phyloP scores from a whole-genome alignment of 73 alveolate species.

The Stentor coeruleus region DNA sequence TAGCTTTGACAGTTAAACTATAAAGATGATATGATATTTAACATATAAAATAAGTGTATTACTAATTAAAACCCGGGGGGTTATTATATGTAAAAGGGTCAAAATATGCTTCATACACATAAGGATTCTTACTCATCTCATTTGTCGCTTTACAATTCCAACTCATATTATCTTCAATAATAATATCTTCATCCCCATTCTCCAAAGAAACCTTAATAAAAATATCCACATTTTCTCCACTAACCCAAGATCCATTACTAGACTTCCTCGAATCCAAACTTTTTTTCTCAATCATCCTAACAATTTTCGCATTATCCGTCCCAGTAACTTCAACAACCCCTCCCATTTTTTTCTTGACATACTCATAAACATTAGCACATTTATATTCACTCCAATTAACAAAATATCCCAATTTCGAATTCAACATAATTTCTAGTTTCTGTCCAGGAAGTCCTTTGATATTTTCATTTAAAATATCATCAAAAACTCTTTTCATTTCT shows the following conservation, averaged over 20 bases:
- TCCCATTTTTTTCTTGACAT: not conserved
- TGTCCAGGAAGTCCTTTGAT: not conserved
- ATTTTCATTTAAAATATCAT: not conserved
- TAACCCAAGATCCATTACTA: not conserved
- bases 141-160: no score
- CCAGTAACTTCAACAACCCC: not conserved
- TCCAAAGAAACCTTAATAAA: no score
- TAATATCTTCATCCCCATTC: no score
- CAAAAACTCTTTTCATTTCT: not conserved
- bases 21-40: no score
- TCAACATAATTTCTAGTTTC: not conserved
- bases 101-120: not conserved
- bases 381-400: not conserved
- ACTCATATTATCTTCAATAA: no score
- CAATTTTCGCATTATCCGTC: not conserved
- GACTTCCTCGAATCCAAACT: not conserved
- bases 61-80: slow-evolving; percentile 12
- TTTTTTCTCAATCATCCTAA: not conserved
- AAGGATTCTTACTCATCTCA: no score
- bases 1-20: no score
- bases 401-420: not conserved
- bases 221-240: no score
- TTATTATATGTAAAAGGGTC: not conserved
- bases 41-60: not conserved
- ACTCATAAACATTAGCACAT: not conserved